Base-by-base conservation (phyloP, 768 basidiomycete genomes). In the Termitomyces sp. region DNA sequence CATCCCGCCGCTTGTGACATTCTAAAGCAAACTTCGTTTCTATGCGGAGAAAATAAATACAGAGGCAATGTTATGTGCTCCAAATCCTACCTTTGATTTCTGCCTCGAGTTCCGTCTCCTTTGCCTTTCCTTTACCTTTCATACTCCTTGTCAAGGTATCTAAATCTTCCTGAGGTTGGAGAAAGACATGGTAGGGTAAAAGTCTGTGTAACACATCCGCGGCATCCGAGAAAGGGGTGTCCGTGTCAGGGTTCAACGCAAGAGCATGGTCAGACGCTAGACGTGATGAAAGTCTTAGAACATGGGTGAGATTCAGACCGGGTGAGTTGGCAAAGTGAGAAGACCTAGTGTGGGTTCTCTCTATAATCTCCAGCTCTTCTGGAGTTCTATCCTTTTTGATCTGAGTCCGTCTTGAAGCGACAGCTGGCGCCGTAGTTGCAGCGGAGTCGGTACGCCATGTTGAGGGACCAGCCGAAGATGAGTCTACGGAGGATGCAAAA, bases 151-250 rank as follows among this genome's bases (percentile, higher is more conserved):
- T 58, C 49, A 72, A 22, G 11, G 53, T 22, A 34, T 71, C 67
- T 59, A 89, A 60, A 60, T 93, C 90, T 44, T 86, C 84, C 54
- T 69, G 70, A 0, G 89, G 89, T 56, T 89, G 86, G 59, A 87
- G 87, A 60, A 85, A 90, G 48, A 92, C 69, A 63, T 93, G 90
- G 62, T 89, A 92, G 0, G 90, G 89, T 21, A 92, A 72, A 21
- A 93, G 74, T 48, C 89, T 79, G n/a, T 80, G 77, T 22, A 90
- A 74, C 2, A 76, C 85, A 64, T 93, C 90, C 5, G 70, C 64
- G 9, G 74, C 68, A 62, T 88, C 82, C 14, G 62, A 58, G 61
- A 93, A 93, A 2, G 89, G 84, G 0, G 82, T 76, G 48, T 90
- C 87, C 37, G 80, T 75, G 60, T 91, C 85, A 38, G 88, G 88